Conservation (phyloP, 2,329 filamentous ascomycete species). For the Monilinia vaccinii-corymbosi region DNA sequence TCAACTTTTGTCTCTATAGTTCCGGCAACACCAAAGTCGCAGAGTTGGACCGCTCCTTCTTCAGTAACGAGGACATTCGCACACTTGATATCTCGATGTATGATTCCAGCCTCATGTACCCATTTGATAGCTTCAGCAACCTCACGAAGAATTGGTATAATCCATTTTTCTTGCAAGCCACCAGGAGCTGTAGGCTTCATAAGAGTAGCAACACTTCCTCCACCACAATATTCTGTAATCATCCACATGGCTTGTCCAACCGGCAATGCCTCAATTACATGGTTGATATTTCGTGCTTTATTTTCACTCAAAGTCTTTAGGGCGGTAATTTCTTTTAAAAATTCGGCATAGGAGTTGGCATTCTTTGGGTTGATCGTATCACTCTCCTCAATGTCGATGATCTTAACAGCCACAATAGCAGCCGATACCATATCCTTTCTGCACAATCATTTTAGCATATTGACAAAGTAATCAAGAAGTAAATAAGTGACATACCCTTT, state of each 20-base stretch:
- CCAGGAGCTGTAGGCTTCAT: conserved; percentile 59
- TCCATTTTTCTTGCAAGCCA: conserved; percentile 61
- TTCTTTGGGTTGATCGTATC: conserved; percentile 58
- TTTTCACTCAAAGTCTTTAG: conserved; percentile 65
- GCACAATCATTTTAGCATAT: neutral
- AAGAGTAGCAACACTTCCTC: conserved; percentile 69
- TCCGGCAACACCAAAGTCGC: conserved; percentile 77
- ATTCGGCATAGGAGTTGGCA: conserved; percentile 59
- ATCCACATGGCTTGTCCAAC: conserved; percentile 80
- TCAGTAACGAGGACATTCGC: conserved; percentile 76
- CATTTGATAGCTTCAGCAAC: conserved; percentile 57
- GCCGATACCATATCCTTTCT: conserved; percentile 29
- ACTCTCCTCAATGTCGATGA: conserved; percentile 73
- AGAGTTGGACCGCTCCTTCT: conserved; percentile 67
- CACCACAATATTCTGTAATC: conserved; percentile 77
- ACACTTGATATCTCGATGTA: conserved; percentile 64
- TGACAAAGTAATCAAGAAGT: neutral
- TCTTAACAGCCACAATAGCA: conserved; percentile 64
- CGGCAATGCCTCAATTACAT: conserved; percentile 68
- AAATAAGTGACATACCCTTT: conserved; percentile 38
- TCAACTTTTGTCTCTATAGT: conserved; percentile 66
- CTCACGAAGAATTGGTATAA: conserved; percentile 57
- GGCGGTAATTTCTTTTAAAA: conserved; percentile 59
- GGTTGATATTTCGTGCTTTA: conserved; percentile 71
- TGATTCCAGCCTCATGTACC: conserved; percentile 60